Evolutionary conservation across 108 stramenopile genomes (phyloP).

Genomic region (Nannochloropsis gaditana): DNA sequence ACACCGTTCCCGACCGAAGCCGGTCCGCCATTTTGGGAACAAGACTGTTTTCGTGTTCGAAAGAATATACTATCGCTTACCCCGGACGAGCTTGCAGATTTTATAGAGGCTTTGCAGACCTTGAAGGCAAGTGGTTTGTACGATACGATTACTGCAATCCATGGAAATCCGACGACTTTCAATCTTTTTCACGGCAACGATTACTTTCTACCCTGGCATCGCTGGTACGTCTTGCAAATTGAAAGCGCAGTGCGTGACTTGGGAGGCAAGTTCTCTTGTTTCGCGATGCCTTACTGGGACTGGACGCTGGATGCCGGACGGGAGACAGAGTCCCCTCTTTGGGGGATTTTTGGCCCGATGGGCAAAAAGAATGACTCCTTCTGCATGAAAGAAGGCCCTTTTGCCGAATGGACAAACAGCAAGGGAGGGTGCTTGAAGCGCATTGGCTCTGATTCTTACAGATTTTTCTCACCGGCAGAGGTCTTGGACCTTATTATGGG

Average conservation of each 20-base stretch:
- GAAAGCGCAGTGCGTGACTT: slow-evolving; percentile 15
- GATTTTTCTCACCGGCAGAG: slow-evolving; percentile 7
- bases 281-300: slow-evolving; percentile 17
- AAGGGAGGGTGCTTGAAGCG: slow-evolving; percentile 14
- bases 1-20: background rate
- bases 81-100: slow-evolving; percentile 2
- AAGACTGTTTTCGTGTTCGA: background rate
- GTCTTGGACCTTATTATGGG: slow-evolving; percentile 10
- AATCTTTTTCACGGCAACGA: slow-evolving; percentile 5
- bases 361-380: slow-evolving; percentile 1
- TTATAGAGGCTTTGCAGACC: background rate
- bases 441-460: background rate
- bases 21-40: slow-evolving; percentile 12
- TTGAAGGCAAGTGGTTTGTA: background rate
- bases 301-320: slow-evolving; percentile 10
- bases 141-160: background rate
- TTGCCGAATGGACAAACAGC: background rate
- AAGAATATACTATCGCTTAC: background rate
- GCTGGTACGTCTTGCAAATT: background rate
- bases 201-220: slow-evolving; percentile 20
- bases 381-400: background rate
- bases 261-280: background rate
- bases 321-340: slow-evolving; percentile 2
- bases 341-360: background rate
- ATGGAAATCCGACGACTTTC: background rate